These are phyloP conservation scores for Podaxis sp. DNA, from an alignment of 768 basidiomycete species.

Conservation along the genomic window DNA sequence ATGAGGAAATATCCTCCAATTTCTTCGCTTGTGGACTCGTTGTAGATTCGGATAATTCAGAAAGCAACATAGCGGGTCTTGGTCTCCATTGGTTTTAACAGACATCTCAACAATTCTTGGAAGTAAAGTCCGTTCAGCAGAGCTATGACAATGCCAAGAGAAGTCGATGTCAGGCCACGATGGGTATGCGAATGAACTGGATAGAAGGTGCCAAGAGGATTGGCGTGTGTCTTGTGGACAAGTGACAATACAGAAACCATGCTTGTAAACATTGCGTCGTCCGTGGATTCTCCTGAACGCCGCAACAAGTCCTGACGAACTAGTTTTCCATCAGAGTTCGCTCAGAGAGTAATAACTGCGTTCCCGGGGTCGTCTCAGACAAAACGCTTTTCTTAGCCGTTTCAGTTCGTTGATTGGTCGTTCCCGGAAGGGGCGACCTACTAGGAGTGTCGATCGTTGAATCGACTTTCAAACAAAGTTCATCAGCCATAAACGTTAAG, in stretches of 20 bases:
- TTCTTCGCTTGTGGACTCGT: background rate
- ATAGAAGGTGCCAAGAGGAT: background rate
- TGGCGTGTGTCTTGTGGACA: background rate
- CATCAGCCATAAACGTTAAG: too few species aligned
- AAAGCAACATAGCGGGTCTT: background rate
- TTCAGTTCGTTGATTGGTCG: background rate
- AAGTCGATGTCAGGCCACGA: background rate
- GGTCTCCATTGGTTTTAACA: background rate
- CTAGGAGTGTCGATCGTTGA: too few species aligned
- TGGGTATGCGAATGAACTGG: background rate
- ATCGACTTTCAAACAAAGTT: too few species aligned
- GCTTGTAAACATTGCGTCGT: background rate
- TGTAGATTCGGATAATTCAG: background rate
- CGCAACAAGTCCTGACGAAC: background rate
- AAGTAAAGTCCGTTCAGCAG: background rate
- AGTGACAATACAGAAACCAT: background rate
- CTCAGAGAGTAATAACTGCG: background rate
- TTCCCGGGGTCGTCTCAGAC: background rate
- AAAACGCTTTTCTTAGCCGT: background rate
- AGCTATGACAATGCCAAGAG: background rate
- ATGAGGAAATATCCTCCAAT: background rate
- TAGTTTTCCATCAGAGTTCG: background rate
- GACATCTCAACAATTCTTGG: background rate
- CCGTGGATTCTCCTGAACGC: background rate
- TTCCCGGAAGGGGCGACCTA: background rate